Conservation (phyloP, 1,284 basidiomycete species). For the Ceratobasidium papillatum region DNA sequence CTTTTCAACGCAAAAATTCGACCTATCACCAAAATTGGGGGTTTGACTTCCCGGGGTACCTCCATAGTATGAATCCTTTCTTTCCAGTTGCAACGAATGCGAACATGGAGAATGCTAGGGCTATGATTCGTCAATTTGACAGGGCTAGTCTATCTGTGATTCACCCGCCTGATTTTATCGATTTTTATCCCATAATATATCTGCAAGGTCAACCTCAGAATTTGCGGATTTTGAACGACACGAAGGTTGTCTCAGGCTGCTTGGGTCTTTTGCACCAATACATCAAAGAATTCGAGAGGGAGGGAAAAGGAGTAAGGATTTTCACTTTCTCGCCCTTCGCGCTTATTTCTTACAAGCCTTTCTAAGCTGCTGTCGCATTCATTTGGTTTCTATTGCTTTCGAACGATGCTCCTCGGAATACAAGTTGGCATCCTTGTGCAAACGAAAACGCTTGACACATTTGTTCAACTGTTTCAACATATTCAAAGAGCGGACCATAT, state of each 20-base stretch:
- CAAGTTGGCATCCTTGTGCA: not conserved
- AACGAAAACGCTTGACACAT: not conserved
- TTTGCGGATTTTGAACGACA: not conserved
- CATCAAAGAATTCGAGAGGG: not conserved
- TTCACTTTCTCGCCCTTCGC: too few relatives aligned
- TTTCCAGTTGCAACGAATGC: not conserved
- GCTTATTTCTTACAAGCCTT: too few relatives aligned
- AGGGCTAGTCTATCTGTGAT: not conserved
- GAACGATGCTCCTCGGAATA: not conserved
- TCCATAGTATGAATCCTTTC: not conserved
- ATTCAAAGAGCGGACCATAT: not conserved
- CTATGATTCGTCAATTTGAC: not conserved
- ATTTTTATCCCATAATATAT: not conserved
- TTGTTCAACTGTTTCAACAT: not conserved
- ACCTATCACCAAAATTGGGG: not conserved
- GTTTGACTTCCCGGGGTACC: not conserved
- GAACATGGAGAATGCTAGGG: not conserved
- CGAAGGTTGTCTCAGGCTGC: not conserved
- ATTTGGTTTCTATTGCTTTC: conserved; percentile 17
- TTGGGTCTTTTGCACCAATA: not conserved
- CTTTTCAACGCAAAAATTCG: not conserved
- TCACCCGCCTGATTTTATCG: not conserved
- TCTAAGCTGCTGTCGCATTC: not conserved
- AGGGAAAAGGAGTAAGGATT: not conserved
- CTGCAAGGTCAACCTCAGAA: not conserved